These are phyloP conservation scores for Trametes cubensis DNA, from an alignment of 768 basidiomycete genomes.

Conservation along the genomic window DNA sequence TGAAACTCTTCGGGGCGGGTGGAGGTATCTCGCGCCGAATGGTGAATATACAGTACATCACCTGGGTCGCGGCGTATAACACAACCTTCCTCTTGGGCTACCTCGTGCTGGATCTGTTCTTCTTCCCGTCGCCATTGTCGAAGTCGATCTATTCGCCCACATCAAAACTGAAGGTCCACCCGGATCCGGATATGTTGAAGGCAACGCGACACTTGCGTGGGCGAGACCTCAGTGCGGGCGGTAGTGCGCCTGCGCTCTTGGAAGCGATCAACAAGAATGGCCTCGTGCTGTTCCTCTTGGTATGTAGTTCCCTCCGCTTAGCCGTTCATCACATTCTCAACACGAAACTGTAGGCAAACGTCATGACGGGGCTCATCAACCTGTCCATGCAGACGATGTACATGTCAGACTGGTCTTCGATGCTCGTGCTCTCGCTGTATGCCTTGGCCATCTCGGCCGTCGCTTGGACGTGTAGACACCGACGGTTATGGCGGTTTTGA, in stretches of 20 bases:
- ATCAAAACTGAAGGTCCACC: constrained; percentile 40
- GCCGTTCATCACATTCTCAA: neutral
- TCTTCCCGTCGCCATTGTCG: constrained; percentile 53
- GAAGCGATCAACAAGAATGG: constrained; percentile 85
- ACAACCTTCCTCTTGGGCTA: constrained; percentile 82
- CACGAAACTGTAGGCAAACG: constrained; percentile 66
- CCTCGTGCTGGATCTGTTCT: constrained; percentile 70
- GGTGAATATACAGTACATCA: constrained; percentile 83
- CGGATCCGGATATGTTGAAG: constrained; percentile 29
- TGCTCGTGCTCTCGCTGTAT: constrained; percentile 67
- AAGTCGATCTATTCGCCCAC: constrained; percentile 38
- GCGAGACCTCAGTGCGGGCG: constrained; percentile 31
- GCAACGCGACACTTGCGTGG: constrained; percentile 30
- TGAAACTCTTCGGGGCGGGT: constrained; percentile 38
- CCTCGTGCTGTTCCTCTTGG: constrained; percentile 77
- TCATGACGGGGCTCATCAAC: constrained; percentile 85
- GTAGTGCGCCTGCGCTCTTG: constrained; percentile 54
- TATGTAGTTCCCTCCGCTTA: constrained; percentile 41
- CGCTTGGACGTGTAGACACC: constrained; percentile 58
- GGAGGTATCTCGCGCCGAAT: constrained; percentile 59
- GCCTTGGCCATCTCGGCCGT: constrained; percentile 55
- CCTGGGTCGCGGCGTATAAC: constrained; percentile 91
- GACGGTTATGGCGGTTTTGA: constrained; percentile 40
- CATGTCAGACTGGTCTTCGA: constrained; percentile 52
- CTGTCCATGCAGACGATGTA: constrained; percentile 83